Evolutionary conservation across 148 eudicot genomes (phyloP), one percentile per base, ranked within the genome.

Genomic region (Vaccinium macrocarpon): DNA sequence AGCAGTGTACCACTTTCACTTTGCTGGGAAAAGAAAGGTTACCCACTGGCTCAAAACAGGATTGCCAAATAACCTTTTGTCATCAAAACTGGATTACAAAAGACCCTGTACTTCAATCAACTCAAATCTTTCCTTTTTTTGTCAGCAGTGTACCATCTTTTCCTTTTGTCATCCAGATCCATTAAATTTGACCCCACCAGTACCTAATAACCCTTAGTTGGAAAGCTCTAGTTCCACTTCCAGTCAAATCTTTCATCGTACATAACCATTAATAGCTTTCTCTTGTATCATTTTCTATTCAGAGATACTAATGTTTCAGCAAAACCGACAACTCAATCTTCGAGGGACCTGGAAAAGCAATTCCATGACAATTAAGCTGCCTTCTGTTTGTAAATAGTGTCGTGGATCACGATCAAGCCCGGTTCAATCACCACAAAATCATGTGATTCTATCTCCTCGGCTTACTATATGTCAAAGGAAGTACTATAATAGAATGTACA

Each of bases 241-340:
- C n/a, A 55, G 11, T 53, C 70, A 15, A 80, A 29, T 19, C 81
- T 14, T 74, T 32, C 66, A 79, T 27, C 46, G 52, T 14, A 56
- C 27, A 27, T 10, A 2, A 64, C 16, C 16, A 14, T 8, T 42
- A 59, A 13, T 61, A 38, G 53, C 32, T 35, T 61, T 38, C 82
- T 59, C 72, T 35, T 81, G 57, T 53, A n/a, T n/a, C n/a, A n/a
- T n/a, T n/a, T n/a, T n/a, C n/a, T n/a, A n/a, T n/a, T n/a, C n/a
- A n/a, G 83, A 56, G n/a, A 48, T 25, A 66, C 4, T 62, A 35
- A 7, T 46, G 75, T 48, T 62, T 46, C 48, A 11, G 14, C 57
- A 38, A 81, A 48, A 57, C 83, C 59, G 23, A 64, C 83, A 64
- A 66, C 56, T 64, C 23, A 10, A 64, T 81, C 14, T 21, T 23